A percentile compares a stretch with the other conserved stretches of the same genome.
These are phyloP conservation scores for Marasmius fiardii DNA, from an alignment of 1,284 basidiomycete genomes.

Conservation along the genomic window DNA sequence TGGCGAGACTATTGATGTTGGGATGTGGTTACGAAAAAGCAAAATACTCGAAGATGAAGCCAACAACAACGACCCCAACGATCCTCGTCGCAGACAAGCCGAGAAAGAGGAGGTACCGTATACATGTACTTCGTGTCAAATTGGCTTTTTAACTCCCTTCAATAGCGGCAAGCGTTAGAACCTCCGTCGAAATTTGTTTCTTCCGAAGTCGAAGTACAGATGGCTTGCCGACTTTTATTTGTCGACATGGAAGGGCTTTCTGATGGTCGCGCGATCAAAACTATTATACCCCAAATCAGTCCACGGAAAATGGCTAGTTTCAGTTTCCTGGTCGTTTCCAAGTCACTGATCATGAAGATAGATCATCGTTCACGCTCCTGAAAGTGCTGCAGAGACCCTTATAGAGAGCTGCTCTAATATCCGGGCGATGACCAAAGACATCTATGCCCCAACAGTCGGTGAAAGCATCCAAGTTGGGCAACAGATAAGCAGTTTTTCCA, in stretches of 20 bases:
- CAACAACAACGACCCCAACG: conserved; percentile 78
- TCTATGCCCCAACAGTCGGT: conserved; percentile 74
- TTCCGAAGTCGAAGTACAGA: conserved; percentile 69
- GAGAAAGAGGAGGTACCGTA: conserved; percentile 77
- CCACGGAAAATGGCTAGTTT: conserved; percentile 84
- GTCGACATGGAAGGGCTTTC: conserved; percentile 96
- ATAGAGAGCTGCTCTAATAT: conserved; percentile 80
- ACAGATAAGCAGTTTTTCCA: conserved; percentile 92
- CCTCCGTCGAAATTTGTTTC: conserved; percentile 91
- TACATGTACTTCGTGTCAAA: not conserved
- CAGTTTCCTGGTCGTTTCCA: not conserved
- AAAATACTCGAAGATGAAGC: conserved; percentile 86
- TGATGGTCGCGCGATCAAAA: conserved; percentile 95
- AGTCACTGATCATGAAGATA: conserved; percentile 27
- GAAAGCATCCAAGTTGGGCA: conserved; percentile 90
- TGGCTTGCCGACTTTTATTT: conserved; percentile 84
- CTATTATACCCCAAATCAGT: conserved; percentile 94
- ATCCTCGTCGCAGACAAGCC: conserved; percentile 65
- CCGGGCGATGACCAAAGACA: conserved; percentile 86
- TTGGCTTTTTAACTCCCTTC: not conserved
- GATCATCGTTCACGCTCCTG: conserved; percentile 85
- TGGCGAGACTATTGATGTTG: conserved; percentile 93
- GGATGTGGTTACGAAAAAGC: conserved; percentile 88
- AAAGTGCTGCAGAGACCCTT: conserved; percentile 65
- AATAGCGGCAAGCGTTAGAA: conserved; percentile 48